A percentile compares a stretch with the other conserved stretches of the same genome.
These are phyloP conservation scores for Jacaranda copaia DNA, from an alignment of 257 asterid species.

Conservation along the genomic window DNA sequence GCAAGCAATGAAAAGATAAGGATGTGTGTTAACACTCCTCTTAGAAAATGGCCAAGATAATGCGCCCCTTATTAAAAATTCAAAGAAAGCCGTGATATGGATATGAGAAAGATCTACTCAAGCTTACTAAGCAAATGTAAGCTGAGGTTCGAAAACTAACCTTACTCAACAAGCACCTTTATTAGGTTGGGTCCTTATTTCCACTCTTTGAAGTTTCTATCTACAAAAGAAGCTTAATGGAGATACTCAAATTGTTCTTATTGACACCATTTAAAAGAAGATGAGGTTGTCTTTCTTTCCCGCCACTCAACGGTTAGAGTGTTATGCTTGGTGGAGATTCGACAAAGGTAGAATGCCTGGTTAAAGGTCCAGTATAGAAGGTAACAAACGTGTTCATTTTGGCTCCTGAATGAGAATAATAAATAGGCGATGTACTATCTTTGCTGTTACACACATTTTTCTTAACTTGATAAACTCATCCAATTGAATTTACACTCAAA, in stretches of 20 bases:
- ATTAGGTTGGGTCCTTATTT: conserved; percentile 2
- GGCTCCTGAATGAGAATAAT: no score
- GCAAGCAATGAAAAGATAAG: background rate
- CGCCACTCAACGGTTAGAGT: no score
- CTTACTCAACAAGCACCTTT: background rate
- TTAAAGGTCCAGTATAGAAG: no score
- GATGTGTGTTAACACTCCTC: background rate
- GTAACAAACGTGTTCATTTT: no score
- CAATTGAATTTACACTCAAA: background rate
- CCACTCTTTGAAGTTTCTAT: background rate
- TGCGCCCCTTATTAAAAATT: background rate
- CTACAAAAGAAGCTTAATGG: conserved; percentile 15
- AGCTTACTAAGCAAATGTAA: background rate
- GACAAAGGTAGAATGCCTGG: no score
- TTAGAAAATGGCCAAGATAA: background rate
- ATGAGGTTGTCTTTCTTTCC: background rate
- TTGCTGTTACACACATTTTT: no score
- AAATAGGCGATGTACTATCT: background rate
- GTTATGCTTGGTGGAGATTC: no score
- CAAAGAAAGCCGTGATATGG: background rate
- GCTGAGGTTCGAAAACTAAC: background rate
- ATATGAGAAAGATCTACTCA: background rate
- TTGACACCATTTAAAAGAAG: background rate
- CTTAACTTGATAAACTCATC: background rate
- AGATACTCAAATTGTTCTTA: background rate